Percentiles rank a stretch among this genome's conserved stretches.
These are phyloP conservation scores for Cucurbita moschata DNA, from an alignment of 306 rosid genomes.

Conservation along the genomic window DNA sequence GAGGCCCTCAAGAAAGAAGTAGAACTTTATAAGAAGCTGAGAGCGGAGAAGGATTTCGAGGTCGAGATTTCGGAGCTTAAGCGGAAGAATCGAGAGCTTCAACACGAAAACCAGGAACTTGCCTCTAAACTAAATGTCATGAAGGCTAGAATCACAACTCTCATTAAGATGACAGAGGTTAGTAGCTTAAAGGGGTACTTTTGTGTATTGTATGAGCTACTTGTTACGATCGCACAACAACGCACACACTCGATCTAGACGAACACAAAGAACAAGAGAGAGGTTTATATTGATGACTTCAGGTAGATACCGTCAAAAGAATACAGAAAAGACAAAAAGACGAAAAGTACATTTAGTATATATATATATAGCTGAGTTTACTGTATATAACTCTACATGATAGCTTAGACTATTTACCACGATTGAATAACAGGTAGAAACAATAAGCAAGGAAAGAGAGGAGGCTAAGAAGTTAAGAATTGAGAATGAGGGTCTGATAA, in stretches of 20 bases:
- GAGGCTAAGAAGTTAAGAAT: constrained; percentile 57
- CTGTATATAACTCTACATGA: no score
- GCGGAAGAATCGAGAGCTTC: constrained; percentile 79
- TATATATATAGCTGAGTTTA: no score
- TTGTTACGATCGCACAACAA: no score
- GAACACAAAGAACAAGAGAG: no score
- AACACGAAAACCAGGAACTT: constrained; percentile 70
- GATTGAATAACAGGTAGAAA: constrained; percentile 12
- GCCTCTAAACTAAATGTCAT: constrained; percentile 53
- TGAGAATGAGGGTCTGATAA: constrained; percentile 66
- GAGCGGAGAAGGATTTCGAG: constrained; percentile 57
- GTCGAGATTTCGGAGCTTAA: constrained; percentile 61
- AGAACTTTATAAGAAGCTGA: constrained; percentile 57
- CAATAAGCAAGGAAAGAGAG: constrained; percentile 44
- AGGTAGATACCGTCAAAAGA: no score
- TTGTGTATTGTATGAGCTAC: not conserved
- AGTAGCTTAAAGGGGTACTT: not conserved
- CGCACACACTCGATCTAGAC: no score
- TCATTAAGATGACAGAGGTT: constrained; percentile 76
- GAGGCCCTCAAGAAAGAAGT: constrained; percentile 61
- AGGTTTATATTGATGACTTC: no score
- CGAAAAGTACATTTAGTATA: no score
- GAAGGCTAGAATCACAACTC: constrained; percentile 38
- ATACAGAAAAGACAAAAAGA: no score
- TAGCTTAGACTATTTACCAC: no score